A percentile compares a stretch with the other conserved stretches of the same genome.
Conservation (phyloP, 1,284 basidiomycete genomes). For the Spongiforma sp. region DNA sequence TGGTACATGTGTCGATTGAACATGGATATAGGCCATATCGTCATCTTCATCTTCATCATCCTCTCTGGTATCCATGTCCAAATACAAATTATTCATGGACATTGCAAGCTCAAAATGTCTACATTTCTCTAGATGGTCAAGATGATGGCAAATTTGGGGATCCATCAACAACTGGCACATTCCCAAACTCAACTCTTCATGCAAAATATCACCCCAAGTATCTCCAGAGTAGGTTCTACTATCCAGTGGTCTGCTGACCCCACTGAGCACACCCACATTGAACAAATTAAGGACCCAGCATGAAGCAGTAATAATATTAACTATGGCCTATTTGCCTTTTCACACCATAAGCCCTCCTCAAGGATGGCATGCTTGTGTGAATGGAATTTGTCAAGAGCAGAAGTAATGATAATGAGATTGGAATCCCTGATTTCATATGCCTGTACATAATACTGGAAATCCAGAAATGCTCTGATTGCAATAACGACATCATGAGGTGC, state of each 20-base stretch:
- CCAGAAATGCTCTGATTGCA: background rate
- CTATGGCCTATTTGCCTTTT: background rate
- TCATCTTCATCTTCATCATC: background rate
- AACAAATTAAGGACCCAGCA: no score
- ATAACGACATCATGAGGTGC: background rate
- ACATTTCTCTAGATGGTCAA: background rate
- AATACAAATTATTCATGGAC: background rate
- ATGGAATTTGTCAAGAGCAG: background rate
- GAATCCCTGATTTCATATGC: background rate
- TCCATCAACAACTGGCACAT: no score
- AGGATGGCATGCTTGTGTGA: background rate
- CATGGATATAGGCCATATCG: background rate
- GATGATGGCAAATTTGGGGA: background rate
- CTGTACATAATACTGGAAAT: background rate
- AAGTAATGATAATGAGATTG: background rate
- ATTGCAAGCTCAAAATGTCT: background rate
- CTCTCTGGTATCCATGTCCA: no score
- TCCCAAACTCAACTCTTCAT: no score
- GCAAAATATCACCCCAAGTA: no score
- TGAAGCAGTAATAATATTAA: background rate
- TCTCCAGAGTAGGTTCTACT: background rate
- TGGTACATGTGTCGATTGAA: background rate
- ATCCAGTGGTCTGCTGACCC: background rate
- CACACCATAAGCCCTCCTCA: background rate
- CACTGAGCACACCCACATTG: no score